These are phyloP conservation scores for Vaccinium macrocarpon DNA, from an alignment of 148 eudicot species.

Conservation along the genomic window DNA sequence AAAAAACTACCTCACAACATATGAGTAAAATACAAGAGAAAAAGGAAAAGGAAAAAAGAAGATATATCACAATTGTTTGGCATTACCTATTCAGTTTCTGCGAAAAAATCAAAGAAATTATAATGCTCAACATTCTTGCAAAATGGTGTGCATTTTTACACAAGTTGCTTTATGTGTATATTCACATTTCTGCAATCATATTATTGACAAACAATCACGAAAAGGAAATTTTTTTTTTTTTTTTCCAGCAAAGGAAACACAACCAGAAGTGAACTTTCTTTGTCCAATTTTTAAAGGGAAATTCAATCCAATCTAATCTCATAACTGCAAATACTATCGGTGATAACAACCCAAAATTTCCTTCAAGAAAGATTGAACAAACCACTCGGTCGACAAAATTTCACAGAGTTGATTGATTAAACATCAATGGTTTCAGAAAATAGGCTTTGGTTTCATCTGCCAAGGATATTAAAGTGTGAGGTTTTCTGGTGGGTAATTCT, in stretches of 20 bases:
- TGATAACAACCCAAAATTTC: not conserved
- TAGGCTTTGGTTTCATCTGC: not conserved
- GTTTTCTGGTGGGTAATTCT: not conserved
- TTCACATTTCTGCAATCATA: no score
- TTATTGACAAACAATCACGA: not conserved
- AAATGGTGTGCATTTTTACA: no score
- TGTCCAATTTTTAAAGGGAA: not conserved
- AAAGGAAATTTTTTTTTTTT: not conserved
- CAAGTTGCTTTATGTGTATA: no score
- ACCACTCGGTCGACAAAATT: not conserved
- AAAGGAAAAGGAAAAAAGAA: no score
- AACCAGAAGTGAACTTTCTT: not conserved
- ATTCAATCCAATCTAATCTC: not conserved
- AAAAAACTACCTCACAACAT: no score
- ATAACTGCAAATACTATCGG: not conserved
- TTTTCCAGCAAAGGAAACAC: not conserved
- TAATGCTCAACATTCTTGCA: no score
- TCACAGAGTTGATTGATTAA: not conserved
- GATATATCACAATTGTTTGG: no score
- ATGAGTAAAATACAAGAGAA: no score
- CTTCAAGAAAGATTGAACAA: not conserved
- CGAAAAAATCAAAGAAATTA: no score
- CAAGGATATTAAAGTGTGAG: not conserved
- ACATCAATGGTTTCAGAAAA: constrained; percentile 3
- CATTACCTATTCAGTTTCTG: no score